These are phyloP conservation scores for Pyricularia sp. DNA, from an alignment of 2,329 filamentous ascomycete species.

Conservation along the genomic window DNA sequence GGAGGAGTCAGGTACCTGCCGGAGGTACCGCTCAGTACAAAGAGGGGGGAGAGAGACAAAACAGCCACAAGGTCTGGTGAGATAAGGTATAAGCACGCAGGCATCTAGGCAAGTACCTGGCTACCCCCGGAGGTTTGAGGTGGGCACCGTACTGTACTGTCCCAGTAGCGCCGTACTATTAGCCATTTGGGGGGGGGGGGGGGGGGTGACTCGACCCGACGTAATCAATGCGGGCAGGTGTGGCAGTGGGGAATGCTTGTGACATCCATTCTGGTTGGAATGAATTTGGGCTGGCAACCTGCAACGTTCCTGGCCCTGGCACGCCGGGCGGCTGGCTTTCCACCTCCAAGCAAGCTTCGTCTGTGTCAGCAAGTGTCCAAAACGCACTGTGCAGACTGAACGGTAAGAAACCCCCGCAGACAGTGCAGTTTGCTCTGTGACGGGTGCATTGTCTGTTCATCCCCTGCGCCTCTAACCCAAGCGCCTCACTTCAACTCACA, in stretches of 20 bases:
- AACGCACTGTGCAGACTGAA: neutral
- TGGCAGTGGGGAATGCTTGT: neutral
- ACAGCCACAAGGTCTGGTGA: neutral
- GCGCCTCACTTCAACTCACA: neutral
- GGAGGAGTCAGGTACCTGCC: neutral
- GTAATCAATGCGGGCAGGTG: constrained; percentile 1
- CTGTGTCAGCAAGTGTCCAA: neutral
- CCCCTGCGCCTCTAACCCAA: constrained; percentile 1
- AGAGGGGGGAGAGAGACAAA: neutral
- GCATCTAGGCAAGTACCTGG: neutral
- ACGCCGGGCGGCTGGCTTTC: neutral
- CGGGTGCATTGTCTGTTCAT: neutral
- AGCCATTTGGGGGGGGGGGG: neutral
- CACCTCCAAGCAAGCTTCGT: neutral
- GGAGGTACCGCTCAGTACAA: neutral
- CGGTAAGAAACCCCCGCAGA: neutral
- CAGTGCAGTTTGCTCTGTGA: neutral
- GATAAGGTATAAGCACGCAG: neutral
- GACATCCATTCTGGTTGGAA: neutral
- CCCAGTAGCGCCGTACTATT: neutral
- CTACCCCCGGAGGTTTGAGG: neutral
- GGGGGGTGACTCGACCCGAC: neutral
- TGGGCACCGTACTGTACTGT: neutral
- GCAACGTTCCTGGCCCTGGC: neutral
- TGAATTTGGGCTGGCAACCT: neutral